Percentiles rank a stretch among this genome's conserved stretches.
Conservation (phyloP, 805 yeast genomes). For the Priceomyces carsonii region DNA sequence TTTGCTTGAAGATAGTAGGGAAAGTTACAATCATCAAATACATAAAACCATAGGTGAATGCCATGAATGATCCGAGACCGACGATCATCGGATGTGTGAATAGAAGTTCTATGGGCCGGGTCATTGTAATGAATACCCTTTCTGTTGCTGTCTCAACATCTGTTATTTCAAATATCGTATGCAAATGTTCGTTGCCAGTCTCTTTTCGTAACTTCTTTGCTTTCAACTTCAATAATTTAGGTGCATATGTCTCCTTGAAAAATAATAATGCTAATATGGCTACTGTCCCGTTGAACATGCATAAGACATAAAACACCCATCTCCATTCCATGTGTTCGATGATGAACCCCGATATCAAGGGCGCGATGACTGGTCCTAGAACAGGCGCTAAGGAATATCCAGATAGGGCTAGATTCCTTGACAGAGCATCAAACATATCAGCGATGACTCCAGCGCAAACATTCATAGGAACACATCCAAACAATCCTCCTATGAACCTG, state of each 20-base stretch:
- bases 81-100: slow-evolving; percentile 38
- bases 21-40: slow-evolving; percentile 42
- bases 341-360: slow-evolving; percentile 37
- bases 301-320: slow-evolving; percentile 37
- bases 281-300: slow-evolving; percentile 35
- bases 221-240: slow-evolving; percentile 28
- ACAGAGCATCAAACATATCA: slow-evolving; percentile 35
- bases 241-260: slow-evolving; percentile 37
- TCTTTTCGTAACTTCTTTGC: slow-evolving; percentile 28
- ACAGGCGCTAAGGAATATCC: slow-evolving; percentile 38
- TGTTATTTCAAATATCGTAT: slow-evolving; percentile 38
- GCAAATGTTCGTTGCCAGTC: slow-evolving; percentile 37
- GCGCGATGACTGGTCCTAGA: slow-evolving; percentile 40
- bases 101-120: slow-evolving; percentile 34
- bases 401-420: slow-evolving; percentile 36
- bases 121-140: slow-evolving; percentile 24
- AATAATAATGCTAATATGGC: slow-evolving; percentile 32
- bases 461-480: slow-evolving; percentile 39
- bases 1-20: slow-evolving; percentile 29
- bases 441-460: slow-evolving; percentile 42
- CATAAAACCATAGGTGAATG: slow-evolving; percentile 43
- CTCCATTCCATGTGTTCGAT: slow-evolving; percentile 34
- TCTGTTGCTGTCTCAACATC: slow-evolving; percentile 24
- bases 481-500: slow-evolving; percentile 37
- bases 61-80: slow-evolving; percentile 43